These are phyloP conservation scores for Pelargonium cotyledonis DNA, from an alignment of 441 rosid genomes.

Conservation along the genomic window DNA sequence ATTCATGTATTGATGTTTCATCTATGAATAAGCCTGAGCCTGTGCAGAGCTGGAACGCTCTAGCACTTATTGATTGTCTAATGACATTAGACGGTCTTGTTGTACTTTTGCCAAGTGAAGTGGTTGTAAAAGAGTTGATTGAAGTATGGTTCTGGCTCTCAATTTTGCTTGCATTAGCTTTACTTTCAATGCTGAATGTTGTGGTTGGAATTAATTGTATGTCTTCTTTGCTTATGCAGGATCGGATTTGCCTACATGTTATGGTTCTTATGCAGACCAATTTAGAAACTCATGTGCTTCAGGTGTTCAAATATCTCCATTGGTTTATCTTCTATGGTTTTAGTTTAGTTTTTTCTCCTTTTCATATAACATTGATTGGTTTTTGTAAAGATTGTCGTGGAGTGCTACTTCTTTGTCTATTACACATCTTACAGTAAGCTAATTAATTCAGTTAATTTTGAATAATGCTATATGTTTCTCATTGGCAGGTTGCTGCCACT, in stretches of 20 bases:
- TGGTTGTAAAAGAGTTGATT: slow-evolving; percentile 66
- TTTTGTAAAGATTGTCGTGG: slow-evolving; percentile 5
- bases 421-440: background rate
- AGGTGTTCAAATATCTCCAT: slow-evolving; percentile 45
- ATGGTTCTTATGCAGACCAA: slow-evolving; percentile 63
- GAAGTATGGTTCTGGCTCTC: slow-evolving; percentile 44
- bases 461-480: slow-evolving; percentile 14
- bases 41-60: slow-evolving; percentile 74
- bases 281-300: slow-evolving; percentile 62
- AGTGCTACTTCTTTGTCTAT: slow-evolving; percentile 4
- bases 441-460: slow-evolving; percentile 1
- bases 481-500: slow-evolving; percentile 69
- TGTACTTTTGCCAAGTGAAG: slow-evolving; percentile 59
- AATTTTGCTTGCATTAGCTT: slow-evolving; percentile 16
- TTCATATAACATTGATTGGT: background rate
- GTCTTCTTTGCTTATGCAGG: slow-evolving; percentile 46
- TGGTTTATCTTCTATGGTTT: slow-evolving; percentile 5
- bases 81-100: slow-evolving; percentile 68
- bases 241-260: slow-evolving; percentile 53
- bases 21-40: slow-evolving; percentile 75
- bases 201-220: slow-evolving; percentile 13
- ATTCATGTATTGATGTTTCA: slow-evolving; percentile 54
- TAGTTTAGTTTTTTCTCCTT: background rate
- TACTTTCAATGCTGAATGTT: slow-evolving; percentile 11
- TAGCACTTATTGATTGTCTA: slow-evolving; percentile 73